phyloP scores from a whole-genome alignment of 2,329 filamentous ascomycete genomes.

The Hymenotorrendiella dingleyae region DNA sequence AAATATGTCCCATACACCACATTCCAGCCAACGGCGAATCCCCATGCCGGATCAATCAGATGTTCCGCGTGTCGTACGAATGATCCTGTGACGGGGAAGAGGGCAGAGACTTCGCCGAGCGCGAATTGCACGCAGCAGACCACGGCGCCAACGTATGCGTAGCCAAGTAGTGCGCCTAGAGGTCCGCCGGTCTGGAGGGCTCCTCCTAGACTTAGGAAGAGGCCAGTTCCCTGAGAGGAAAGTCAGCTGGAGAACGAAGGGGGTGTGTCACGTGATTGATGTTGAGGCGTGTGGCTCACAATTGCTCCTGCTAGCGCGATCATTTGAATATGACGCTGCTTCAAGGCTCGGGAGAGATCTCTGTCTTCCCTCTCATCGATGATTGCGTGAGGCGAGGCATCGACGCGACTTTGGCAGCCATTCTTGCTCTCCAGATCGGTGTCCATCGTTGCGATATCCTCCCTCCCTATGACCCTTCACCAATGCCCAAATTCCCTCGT shows the following conservation, averaged over 20 bases:
- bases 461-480: too few relatives aligned
- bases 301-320: conserved; percentile 34
- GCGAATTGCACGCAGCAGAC: conserved; percentile 41
- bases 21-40: conserved; percentile 30
- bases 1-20: conserved; percentile 29
- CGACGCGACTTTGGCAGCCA: too few relatives aligned
- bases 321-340: conserved; percentile 36
- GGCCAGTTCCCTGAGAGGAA: conserved; percentile 39
- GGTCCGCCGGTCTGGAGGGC: conserved; percentile 44
- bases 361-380: background rate
- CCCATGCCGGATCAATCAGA: conserved; percentile 32
- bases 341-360: conserved; percentile 26
- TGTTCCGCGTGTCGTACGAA: conserved; percentile 32
- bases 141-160: conserved; percentile 30
- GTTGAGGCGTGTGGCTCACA: conserved; percentile 3
- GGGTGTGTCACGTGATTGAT: background rate
- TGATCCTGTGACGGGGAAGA: conserved; percentile 31
- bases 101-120: conserved; percentile 31
- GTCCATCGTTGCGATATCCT: too few relatives aligned
- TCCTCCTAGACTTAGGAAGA: conserved; percentile 45
- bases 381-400: too few relatives aligned
- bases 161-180: conserved; percentile 36
- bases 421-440: too few relatives aligned
- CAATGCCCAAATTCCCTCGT: too few relatives aligned
- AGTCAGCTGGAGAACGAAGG: background rate